Evolutionary conservation across 768 basidiomycete genomes (phyloP).

Genomic region (Boletus rex-veris): DNA sequence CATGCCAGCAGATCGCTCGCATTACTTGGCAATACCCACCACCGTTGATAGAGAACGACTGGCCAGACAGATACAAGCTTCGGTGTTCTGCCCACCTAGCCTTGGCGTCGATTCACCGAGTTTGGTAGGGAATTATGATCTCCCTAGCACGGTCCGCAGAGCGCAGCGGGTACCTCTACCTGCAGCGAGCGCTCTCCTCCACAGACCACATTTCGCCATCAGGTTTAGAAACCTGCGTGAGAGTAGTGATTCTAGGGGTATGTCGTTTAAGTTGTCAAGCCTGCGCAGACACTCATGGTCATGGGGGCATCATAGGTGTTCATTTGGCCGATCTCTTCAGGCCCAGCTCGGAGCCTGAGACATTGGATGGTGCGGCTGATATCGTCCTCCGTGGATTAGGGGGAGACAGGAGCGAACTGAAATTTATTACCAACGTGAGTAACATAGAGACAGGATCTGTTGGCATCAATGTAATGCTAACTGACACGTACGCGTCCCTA

Average conservation of each 20-base stretch:
- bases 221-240: slow-evolving; percentile 1
- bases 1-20: background rate
- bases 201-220: background rate
- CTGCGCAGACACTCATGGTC: background rate
- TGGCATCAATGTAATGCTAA: background rate
- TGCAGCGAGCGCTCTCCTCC: background rate
- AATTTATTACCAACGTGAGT: background rate
- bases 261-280: background rate
- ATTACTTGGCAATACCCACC: background rate
- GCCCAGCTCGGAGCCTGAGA: background rate
- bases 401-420: background rate
- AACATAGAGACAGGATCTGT: background rate
- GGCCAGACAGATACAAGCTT: too few relatives aligned
- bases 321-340: background rate
- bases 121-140: too few relatives aligned
- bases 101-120: too few relatives aligned
- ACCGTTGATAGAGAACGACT: background rate
- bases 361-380: background rate
- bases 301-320: background rate
- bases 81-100: too few relatives aligned
- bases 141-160: too few relatives aligned
- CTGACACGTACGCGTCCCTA: background rate
- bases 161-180: background rate
- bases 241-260: background rate
- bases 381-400: background rate